Percentiles rank a stretch among this genome's conserved stretches.
Evolutionary conservation across 805 yeast species (phyloP).

Genomic region (baker's yeast (Saccharomyces cerevisiae)): DNA sequence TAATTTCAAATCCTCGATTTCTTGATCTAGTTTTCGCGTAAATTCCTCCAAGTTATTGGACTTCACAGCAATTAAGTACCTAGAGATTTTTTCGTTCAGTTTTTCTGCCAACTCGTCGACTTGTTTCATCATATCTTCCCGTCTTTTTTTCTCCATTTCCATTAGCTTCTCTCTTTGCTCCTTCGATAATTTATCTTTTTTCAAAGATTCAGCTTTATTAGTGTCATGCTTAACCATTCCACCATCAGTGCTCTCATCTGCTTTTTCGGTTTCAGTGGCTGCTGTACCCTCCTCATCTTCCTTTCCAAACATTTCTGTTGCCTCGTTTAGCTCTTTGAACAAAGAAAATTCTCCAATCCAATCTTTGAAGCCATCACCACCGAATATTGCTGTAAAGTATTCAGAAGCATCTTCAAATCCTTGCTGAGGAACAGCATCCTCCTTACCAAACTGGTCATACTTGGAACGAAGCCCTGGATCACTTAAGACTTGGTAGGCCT

Average conservation of each 20-base stretch:
- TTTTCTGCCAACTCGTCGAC: conserved; percentile 43
- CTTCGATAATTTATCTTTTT: conserved; percentile 23
- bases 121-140: conserved; percentile 41
- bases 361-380: conserved; percentile 69
- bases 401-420: conserved; percentile 84
- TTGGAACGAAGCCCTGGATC: conserved; percentile 59
- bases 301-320: conserved; percentile 40
- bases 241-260: conserved; percentile 7
- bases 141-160: conserved; percentile 47
- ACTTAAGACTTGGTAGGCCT: conserved; percentile 72
- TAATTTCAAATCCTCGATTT: conserved; percentile 75
- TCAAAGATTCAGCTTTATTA: conserved; percentile 20
- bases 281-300: conserved; percentile 22
- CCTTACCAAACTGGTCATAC: conserved; percentile 84
- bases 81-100: conserved; percentile 40
- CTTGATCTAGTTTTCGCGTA: conserved; percentile 44
- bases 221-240: conserved; percentile 32
- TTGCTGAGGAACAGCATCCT: conserved; percentile 55
- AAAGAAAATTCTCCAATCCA: conserved; percentile 75
- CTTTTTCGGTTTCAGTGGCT: conserved; percentile 8
- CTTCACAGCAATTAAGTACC: conserved; percentile 38
- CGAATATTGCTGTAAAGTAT: conserved; percentile 74
- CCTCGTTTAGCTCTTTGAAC: conserved; percentile 53
- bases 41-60: conserved; percentile 43
- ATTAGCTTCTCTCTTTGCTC: conserved; percentile 43